Evolutionary conservation across 352 stramenopile species (phyloP).

Genomic region (Pythium phragmitis): DNA sequence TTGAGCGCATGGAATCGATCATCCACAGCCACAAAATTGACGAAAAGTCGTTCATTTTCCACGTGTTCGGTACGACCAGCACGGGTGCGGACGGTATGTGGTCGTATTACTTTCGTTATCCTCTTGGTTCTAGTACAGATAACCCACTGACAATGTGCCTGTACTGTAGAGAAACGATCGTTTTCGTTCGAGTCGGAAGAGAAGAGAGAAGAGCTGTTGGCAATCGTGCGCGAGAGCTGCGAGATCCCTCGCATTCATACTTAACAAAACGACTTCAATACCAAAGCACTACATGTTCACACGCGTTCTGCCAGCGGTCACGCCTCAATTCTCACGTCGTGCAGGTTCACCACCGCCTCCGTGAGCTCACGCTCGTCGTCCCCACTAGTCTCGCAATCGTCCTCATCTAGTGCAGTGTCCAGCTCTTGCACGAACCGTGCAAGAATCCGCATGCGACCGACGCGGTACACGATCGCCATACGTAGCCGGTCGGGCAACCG

Average conservation of each 20-base stretch:
- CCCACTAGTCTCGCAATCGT: slow-evolving; percentile 2
- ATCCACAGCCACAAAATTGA: slow-evolving; percentile 59
- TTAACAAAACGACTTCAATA: background rate
- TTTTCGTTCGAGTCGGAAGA: slow-evolving; percentile 61
- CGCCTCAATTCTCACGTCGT: slow-evolving; percentile 1
- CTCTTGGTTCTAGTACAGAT: background rate
- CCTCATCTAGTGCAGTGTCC: slow-evolving; percentile 40
- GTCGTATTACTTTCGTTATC: background rate
- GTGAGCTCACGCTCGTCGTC: background rate
- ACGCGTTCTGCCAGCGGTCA: background rate
- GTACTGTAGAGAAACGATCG: slow-evolving; percentile 53
- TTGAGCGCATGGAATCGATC: slow-evolving; percentile 62
- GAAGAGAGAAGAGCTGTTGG: slow-evolving; percentile 49
- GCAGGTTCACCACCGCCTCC: background rate
- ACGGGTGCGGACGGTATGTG: slow-evolving; percentile 49
- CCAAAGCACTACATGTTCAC: background rate
- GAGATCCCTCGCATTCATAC: slow-evolving; percentile 10
- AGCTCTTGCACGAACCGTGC: slow-evolving; percentile 37
- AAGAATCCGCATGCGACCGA: slow-evolving; percentile 46
- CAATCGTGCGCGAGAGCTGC: slow-evolving; percentile 48
- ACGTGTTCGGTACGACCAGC: slow-evolving; percentile 52
- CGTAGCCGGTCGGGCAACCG: slow-evolving; percentile 29
- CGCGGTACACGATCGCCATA: slow-evolving; percentile 48
- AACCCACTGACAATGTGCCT: background rate
- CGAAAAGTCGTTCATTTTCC: slow-evolving; percentile 62